A percentile compares a stretch with the other conserved stretches of the same genome.
Conservation (phyloP, 306 rosid species). For the Geum urbanum region DNA sequence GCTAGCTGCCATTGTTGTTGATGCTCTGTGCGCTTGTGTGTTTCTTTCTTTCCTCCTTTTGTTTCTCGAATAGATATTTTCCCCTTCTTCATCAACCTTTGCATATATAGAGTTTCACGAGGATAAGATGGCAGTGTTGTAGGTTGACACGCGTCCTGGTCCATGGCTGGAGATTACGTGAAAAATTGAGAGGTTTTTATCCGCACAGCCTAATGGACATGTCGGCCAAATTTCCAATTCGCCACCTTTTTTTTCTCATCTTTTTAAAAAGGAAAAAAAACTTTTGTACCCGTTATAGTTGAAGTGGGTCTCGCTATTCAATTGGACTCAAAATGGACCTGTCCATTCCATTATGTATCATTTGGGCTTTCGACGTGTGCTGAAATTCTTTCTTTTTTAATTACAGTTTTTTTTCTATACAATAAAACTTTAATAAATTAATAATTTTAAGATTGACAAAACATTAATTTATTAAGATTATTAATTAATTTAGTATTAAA, state of each 20-base stretch:
- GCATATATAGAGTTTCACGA: conserved; percentile 12
- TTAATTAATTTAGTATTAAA: no score
- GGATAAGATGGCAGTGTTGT: conserved; percentile 10
- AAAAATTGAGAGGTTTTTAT: not conserved
- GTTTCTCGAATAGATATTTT: not conserved
- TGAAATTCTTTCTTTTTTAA: no score
- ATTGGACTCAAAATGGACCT: no score
- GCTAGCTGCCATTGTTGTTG: conserved; percentile 43
- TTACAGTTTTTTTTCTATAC: no score
- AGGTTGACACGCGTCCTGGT: conserved; percentile 21
- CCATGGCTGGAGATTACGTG: not conserved
- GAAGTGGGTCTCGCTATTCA: no score
- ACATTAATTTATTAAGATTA: no score
- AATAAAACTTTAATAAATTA: no score
- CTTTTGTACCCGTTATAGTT: no score
- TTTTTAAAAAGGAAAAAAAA: no score
- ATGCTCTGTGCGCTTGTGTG: not conserved
- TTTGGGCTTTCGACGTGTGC: no score
- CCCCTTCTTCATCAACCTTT: not conserved
- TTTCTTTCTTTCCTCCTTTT: not conserved
- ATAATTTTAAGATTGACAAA: no score
- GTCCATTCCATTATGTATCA: no score
- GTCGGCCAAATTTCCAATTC: not conserved
- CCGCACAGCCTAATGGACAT: not conserved
- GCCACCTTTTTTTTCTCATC: not conserved